Conservation (phyloP, 148 eudicot genomes). For the Limonium bicolor region DNA sequence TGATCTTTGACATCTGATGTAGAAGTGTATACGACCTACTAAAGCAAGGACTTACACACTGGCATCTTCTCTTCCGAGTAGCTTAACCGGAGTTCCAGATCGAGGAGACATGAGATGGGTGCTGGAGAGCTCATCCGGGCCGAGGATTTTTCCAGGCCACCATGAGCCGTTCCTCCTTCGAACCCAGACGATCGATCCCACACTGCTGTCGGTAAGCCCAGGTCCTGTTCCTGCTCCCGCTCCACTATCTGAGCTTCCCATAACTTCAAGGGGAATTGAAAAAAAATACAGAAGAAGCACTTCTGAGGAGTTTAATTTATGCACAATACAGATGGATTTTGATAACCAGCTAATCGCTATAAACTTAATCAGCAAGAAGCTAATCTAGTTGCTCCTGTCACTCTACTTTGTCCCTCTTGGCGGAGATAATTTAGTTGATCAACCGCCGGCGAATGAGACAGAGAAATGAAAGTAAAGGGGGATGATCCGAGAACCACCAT, state of each 20-base stretch:
- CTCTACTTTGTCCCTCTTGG: not conserved
- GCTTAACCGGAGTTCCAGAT: conserved; percentile 94
- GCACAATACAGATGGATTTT: not conserved
- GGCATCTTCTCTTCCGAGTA: conserved; percentile 97
- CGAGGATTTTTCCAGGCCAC: conserved; percentile 95
- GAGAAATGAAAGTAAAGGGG: conserved; percentile 17
- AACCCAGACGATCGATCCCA: conserved; percentile 89
- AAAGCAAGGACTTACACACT: conserved; percentile 57
- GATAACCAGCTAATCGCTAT: not conserved
- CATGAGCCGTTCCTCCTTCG: conserved; percentile 93
- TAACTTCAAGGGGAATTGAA: not conserved
- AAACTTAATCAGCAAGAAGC: not conserved
- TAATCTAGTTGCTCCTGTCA: not conserved
- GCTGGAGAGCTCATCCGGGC: conserved; percentile 58
- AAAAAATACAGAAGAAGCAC: not conserved
- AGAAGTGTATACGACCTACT: not conserved
- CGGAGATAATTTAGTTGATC: conserved; percentile 12
- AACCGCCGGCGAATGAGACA: conserved; percentile 42
- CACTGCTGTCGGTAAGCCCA: conserved; percentile 35
- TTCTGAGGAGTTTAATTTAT: not conserved
- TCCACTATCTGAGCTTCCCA: conserved; percentile 51
- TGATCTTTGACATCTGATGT: not conserved
- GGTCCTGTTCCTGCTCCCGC: conserved; percentile 7
- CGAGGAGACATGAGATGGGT: conserved; percentile 84
- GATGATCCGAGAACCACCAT: conserved; percentile 14